Evolutionary conservation across 805 yeast species (phyloP).

Genomic region (Jamesozyma hellenica): DNA sequence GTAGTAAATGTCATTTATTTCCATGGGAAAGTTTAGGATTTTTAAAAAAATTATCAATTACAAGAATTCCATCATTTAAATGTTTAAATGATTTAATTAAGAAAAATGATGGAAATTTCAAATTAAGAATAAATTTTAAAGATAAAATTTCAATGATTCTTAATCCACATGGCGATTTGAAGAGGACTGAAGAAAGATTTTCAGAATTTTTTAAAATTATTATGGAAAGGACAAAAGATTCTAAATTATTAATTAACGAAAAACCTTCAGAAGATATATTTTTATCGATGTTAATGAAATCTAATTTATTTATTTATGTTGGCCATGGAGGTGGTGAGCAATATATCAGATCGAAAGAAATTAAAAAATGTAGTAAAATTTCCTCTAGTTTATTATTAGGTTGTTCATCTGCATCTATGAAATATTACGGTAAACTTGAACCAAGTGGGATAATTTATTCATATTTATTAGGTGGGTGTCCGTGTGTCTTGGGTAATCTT

Average conservation of each 20-base stretch:
- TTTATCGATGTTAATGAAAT: constrained; percentile 31
- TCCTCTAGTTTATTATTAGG: constrained; percentile 72
- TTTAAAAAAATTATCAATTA: constrained; percentile 44
- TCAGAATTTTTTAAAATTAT: constrained; percentile 32
- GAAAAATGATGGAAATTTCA: constrained; percentile 3
- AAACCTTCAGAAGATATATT: constrained; percentile 52
- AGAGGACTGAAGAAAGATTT: constrained; percentile 53
- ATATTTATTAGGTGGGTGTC: constrained; percentile 72
- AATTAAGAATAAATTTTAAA: constrained; percentile 16
- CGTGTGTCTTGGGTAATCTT: constrained; percentile 71
- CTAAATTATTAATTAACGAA: constrained; percentile 45
- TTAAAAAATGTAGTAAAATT: constrained; percentile 35
- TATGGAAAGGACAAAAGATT: constrained; percentile 27
- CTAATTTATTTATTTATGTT: constrained; percentile 57
- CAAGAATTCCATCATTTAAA: constrained; percentile 64
- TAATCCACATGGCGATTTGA: constrained; percentile 76
- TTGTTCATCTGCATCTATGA: constrained; percentile 75
- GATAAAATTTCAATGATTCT: constrained; percentile 50
- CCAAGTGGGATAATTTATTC: constrained; percentile 69
- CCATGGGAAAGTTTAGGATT: constrained; percentile 86
- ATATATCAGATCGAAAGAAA: constrained; percentile 46
- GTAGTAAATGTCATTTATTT: constrained; percentile 51
- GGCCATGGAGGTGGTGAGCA: constrained; percentile 99
- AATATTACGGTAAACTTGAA: constrained; percentile 48
- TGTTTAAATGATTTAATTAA: constrained; percentile 32